These are phyloP conservation scores for Thalassia testudinum DNA, from an alignment of 116 monocot genomes.

Conservation along the genomic window DNA sequence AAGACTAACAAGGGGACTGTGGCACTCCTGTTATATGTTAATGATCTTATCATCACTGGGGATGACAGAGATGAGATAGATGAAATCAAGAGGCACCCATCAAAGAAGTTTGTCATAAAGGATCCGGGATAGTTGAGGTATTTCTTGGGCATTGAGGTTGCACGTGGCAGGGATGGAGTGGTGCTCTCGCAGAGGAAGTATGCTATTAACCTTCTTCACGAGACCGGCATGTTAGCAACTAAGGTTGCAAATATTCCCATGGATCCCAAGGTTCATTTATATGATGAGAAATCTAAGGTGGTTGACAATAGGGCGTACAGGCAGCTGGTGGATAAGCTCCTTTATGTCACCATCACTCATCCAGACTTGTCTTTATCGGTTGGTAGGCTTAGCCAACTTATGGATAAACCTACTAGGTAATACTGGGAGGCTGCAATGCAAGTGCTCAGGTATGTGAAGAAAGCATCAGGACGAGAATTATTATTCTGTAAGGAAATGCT, in stretches of 20 bases:
- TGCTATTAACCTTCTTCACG: neutral
- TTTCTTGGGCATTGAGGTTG: conserved; percentile 1
- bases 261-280: neutral
- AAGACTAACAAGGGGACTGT: no score
- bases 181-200: neutral
- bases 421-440: neutral
- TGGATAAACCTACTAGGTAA: neutral
- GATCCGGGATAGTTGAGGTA: neutral
- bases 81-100: no score
- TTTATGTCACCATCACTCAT: neutral
- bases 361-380: neutral
- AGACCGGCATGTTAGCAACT: neutral
- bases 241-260: neutral
- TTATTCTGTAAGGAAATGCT: neutral
- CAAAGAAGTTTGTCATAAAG: neutral
- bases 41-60: neutral
- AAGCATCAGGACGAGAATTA: neutral
- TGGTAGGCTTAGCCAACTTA: neutral
- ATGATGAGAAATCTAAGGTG: neutral
- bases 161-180: neutral
- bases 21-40: no score
- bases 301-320: neutral
- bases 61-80: no score
- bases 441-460: neutral
- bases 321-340: neutral